Evolutionary conservation across 441 rosid species (phyloP), one percentile per base, ranked within the genome.

Genomic region (Viola pubescens): DNA sequence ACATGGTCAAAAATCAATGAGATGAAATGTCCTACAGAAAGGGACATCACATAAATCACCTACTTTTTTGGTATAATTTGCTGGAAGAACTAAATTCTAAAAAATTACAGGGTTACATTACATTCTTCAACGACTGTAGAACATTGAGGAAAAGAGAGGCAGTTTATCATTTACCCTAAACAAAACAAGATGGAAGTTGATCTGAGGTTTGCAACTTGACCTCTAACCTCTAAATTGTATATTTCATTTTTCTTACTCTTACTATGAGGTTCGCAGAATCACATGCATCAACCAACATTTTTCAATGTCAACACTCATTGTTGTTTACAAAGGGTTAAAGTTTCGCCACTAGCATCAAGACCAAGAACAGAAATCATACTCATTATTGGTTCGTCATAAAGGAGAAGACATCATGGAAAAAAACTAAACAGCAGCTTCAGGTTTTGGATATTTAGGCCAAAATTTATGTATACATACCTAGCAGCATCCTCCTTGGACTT

Each of bases 401-500:
- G 38, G 41, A 16, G 3, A 40, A 3, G n/a, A 16, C 5, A 14
- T 13, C 39, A 9, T 9, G 49, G 3, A 8, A 0, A 50, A 56
- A 41, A 59, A 48, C 14, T 13, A 38, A 2, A n/a, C n/a, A 3
- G 13, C 9, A 37, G 52, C n/a, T 52, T 13, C 48, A 12, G 52
- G 43, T 7, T 9, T 19, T 19, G 48, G 9, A 26, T 16, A 13
- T 37, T 26, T 44, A 39, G 16, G 38, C 55, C n/a, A 13, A 38
- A 14, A 50, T 52, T 55, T 4, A 11, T 16, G 46, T 44, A 58
- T 26, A 55, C n/a, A 9, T 78, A 88, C 98, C 95, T 88, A 10
- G 72, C 56, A 56, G 89, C 94, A 71, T 85, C 81, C 66, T 64
- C 68, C 70, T 83, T 81, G 2, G 67, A 74, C 73, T 71, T 83